Base-by-base conservation (phyloP, 768 basidiomycete genomes). In the Sistotremastrum niveocremeum region DNA sequence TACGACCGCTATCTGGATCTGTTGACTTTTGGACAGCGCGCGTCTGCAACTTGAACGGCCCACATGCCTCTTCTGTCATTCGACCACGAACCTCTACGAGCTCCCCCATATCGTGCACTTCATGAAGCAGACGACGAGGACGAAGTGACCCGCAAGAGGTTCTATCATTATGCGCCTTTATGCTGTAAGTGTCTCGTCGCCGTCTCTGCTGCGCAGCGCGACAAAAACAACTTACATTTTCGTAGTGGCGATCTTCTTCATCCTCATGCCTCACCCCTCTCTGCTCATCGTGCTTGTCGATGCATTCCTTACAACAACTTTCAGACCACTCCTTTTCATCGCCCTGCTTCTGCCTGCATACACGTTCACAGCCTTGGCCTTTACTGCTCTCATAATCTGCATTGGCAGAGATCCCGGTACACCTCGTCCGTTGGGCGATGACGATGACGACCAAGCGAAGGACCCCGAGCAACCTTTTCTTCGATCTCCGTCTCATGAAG, bases 381-480 rank as follows among this genome's bases (percentile, higher is more conserved):
- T 83, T 54, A 77, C 75, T 5, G 84, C 85, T 10, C 74, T 89
- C 51, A 77, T 84, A 43, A 70, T 82, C 37, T 80, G 81, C 51
- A 65, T 84, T 37, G 72, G 65, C 31, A 74, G 86, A 48, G 83
- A 89, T 59, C 87, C 86, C 8, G 86, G 86, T 0, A 75, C 77
- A 5, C 63, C 54, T 9, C 29, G 33, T 5, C n/a, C 47, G 34
- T 45, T n/a, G 4, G 58, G 52, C 0, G 57, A 56, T 4, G 64
- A 60, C 30, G 57, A 60, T 12, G 56, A 53, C 9, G 61, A 56
- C 30, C 58, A 57, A 10, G 62, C 62, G 37, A 45, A 41, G 9
- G 41, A 45, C n/a, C 69, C 65, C 34, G 70, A 71, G 45, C 78
- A 84, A 49, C 81, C 81, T 8, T 64, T 88, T 37, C 71, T 81